phyloP scores from a whole-genome alignment of 352 stramenopile species.

The Peronospora farinosa region DNA sequence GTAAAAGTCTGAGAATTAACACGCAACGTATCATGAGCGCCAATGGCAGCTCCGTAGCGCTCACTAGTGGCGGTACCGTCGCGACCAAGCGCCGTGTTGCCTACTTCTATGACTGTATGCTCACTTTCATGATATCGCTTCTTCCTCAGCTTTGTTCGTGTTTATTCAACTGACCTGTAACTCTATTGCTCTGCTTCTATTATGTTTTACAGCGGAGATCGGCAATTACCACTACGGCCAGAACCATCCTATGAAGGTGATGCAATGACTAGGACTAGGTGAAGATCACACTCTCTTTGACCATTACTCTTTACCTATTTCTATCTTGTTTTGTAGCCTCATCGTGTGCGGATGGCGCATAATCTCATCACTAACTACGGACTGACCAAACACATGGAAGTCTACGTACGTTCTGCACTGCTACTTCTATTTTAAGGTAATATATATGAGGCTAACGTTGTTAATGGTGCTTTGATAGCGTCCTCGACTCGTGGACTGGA shows the following conservation, averaged over 20 bases:
- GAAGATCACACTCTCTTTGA: neutral
- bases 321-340: conserved; percentile 59
- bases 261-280: neutral
- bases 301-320: neutral
- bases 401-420: conserved; percentile 82
- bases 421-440: neutral
- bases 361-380: conserved; percentile 99
- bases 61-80: conserved; percentile 25
- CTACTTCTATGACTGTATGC: conserved; percentile 87
- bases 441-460: conserved; percentile 7
- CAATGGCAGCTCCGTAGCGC: conserved; percentile 32
- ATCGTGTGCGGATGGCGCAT: conserved; percentile 99
- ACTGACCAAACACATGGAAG: conserved; percentile 98
- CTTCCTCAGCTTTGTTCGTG: neutral
- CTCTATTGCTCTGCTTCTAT: neutral
- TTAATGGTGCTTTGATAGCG: conserved; percentile 36
- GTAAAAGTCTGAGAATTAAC: too few species aligned
- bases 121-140: neutral
- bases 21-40: conserved; percentile 12
- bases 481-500: conserved; percentile 93
- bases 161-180: neutral
- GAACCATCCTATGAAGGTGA: conserved; percentile 87
- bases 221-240: conserved; percentile 99
- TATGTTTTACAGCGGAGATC: conserved; percentile 84
- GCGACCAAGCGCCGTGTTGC: conserved; percentile 72